Conservation (phyloP, 768 basidiomycete species). For the Tricholoma saponaceum region DNA sequence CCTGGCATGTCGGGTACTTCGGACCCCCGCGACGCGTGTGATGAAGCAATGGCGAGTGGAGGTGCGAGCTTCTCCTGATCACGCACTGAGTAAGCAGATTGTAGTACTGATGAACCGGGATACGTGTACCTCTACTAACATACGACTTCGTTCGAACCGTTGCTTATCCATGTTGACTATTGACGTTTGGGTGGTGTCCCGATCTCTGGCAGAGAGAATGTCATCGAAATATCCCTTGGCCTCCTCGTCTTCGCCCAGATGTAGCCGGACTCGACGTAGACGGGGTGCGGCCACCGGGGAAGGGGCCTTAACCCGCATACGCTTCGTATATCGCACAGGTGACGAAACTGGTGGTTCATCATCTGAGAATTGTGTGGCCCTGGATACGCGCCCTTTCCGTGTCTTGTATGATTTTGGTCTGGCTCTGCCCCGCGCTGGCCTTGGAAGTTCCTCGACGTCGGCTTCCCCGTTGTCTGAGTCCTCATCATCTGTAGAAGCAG, state of each 20-base stretch:
- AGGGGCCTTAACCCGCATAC: constrained; percentile 35
- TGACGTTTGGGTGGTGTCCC: constrained; percentile 67
- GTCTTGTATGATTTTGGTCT: constrained; percentile 22
- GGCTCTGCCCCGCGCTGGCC: constrained; percentile 7
- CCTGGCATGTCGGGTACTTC: constrained; percentile 29
- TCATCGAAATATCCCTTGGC: constrained; percentile 79
- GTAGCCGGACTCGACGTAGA: constrained; percentile 38
- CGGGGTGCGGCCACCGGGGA: constrained; percentile 27
- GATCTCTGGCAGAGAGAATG: constrained; percentile 60
- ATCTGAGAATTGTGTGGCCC: constrained; percentile 17
- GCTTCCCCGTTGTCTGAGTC: constrained; percentile 32
- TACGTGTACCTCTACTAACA: constrained; percentile 68
- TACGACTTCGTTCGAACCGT: constrained; percentile 68
- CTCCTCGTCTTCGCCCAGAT: constrained; percentile 55
- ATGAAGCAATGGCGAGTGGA: constrained; percentile 32
- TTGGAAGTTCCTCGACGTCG: constrained; percentile 19
- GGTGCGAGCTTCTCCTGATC: constrained; percentile 48
- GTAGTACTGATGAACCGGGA: constrained; percentile 7
- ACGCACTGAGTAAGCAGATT: constrained; percentile 3
- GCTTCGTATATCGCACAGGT: constrained; percentile 34
- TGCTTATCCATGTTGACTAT: constrained; percentile 59
- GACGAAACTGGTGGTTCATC: constrained; percentile 16
- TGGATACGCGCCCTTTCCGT: constrained; percentile 16
- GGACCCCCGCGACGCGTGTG: constrained; percentile 18
- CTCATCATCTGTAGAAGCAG: constrained; percentile 29